phyloP scores from a whole-genome alignment of 1,139 yeast genomes.

The Saccharomyces uvarum region DNA sequence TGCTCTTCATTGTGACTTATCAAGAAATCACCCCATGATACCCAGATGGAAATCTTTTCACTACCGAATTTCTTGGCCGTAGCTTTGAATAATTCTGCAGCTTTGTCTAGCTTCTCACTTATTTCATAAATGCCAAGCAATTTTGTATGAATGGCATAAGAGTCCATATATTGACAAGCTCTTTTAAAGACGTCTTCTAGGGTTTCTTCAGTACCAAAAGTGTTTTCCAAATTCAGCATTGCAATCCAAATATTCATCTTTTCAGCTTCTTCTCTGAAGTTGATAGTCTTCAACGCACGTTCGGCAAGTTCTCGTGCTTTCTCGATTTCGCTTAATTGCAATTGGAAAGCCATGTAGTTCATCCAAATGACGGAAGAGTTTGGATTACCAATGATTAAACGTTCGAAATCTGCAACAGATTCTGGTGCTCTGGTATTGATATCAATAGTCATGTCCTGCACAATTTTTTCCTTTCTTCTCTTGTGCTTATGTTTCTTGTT shows the following conservation, averaged over 20 bases:
- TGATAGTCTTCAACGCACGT: conserved; percentile 84
- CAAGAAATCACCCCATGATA: conserved; percentile 65
- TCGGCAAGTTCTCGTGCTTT: conserved; percentile 90
- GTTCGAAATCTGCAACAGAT: conserved; percentile 83
- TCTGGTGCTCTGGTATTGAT: conserved; percentile 82
- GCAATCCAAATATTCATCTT: conserved; percentile 96
- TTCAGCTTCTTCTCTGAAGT: conserved; percentile 87
- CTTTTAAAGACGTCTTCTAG: conserved; percentile 73
- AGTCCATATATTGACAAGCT: conserved; percentile 86
- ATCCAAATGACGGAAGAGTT: conserved; percentile 93
- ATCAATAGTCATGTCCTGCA: conserved; percentile 79
- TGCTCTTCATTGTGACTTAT: conserved; percentile 50
- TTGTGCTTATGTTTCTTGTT: conserved; percentile 36
- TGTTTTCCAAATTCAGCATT: conserved; percentile 81
- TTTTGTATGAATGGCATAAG: conserved; percentile 71
- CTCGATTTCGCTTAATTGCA: conserved; percentile 87
- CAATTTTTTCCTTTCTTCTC: conserved; percentile 41
- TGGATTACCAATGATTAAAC: conserved; percentile 84
- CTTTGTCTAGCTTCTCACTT: conserved; percentile 64
- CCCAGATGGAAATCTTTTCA: conserved; percentile 65
- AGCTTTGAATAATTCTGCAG: conserved; percentile 56
- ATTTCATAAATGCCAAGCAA: conserved; percentile 65
- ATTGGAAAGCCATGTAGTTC: conserved; percentile 96
- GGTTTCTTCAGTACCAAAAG: conserved; percentile 81
- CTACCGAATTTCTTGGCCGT: conserved; percentile 78